Evolutionary conservation across 139 green algal species (phyloP), one percentile per base, ranked within the genome.

Genomic region (Dunaliella primolecta): DNA sequence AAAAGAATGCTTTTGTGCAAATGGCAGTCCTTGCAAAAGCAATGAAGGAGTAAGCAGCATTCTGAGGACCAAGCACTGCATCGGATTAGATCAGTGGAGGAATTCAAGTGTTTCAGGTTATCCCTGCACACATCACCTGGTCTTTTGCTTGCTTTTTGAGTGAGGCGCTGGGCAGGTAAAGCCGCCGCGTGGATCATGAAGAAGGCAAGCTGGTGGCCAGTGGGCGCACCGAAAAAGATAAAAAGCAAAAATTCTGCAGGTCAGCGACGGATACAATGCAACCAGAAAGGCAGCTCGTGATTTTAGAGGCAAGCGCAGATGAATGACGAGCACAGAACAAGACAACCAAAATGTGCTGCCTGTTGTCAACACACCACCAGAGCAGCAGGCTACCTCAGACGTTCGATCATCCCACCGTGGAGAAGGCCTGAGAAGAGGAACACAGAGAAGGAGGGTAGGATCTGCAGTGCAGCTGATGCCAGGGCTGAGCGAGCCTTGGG

Each of bases 211-310:
- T 86, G 83, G 38, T 86, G 76, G 79, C 84, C 78, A 31, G 84
- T 84, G 25, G 84, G 84, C 31, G 36, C 23, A 3, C 84, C 78
- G 29, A 87, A 87, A 64, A 84, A 84, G 31, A 87, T 80, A 33
- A 77, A 83, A 3, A 86, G 76, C 55, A 83, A 78, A 15, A 64
- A 64, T 15, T n/a, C n/a, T n/a, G 27, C 70, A 77, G 27, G 15
- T 24, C 11, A 77, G 27, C 21, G 78, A 64, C 64, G 83, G 78
- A 34, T n/a, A n/a, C n/a, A n/a, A n/a, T n/a, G n/a, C n/a, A n/a
- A n/a, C n/a, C n/a, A n/a, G n/a, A n/a, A n/a, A n/a, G n/a, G n/a
- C n/a, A n/a, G n/a, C n/a, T n/a, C n/a, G n/a, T n/a, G n/a, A n/a
- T n/a, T n/a, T n/a, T n/a, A n/a, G n/a, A n/a, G n/a, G n/a, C n/a